Evolutionary conservation across 768 basidiomycete genomes (phyloP).

Genomic region (Hygrophoropsis aurantiaca): DNA sequence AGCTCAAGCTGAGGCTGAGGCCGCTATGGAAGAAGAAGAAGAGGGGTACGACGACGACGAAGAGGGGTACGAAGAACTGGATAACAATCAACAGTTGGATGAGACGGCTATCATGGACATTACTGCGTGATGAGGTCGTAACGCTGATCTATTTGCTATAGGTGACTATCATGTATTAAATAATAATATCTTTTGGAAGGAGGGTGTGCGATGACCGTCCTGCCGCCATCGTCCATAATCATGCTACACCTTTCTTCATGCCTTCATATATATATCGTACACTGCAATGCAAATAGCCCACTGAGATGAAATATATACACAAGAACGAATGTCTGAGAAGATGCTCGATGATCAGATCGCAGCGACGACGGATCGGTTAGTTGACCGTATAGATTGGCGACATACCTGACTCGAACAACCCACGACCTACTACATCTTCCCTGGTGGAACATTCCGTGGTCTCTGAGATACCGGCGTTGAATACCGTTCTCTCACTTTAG

Average conservation of each 20-base stretch:
- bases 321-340: conserved; percentile 22
- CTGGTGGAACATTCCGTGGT: conserved; percentile 36
- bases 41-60: conserved; percentile 49
- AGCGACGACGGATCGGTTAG: no score
- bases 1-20: conserved; percentile 77
- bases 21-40: conserved; percentile 70
- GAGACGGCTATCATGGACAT: conserved; percentile 13
- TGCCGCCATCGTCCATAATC: conserved; percentile 12
- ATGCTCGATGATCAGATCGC: no score
- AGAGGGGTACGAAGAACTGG: conserved; percentile 44
- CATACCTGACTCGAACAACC: no score
- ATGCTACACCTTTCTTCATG: conserved; percentile 6
- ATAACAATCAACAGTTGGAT: conserved; percentile 29
- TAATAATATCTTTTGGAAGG: conserved; percentile 21
- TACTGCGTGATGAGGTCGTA: background rate
- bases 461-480: conserved; percentile 33
- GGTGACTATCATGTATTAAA: conserved; percentile 17
- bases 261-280: conserved; percentile 25
- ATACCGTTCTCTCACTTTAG: conserved; percentile 48
- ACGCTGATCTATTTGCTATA: conserved; percentile 22
- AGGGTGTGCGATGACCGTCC: conserved; percentile 8
- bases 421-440: conserved; percentile 54
- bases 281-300: conserved; percentile 20
- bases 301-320: conserved; percentile 28
- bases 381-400: no score